phyloP scores from a whole-genome alignment of 306 rosid species.

The Carpinus viminea region DNA sequence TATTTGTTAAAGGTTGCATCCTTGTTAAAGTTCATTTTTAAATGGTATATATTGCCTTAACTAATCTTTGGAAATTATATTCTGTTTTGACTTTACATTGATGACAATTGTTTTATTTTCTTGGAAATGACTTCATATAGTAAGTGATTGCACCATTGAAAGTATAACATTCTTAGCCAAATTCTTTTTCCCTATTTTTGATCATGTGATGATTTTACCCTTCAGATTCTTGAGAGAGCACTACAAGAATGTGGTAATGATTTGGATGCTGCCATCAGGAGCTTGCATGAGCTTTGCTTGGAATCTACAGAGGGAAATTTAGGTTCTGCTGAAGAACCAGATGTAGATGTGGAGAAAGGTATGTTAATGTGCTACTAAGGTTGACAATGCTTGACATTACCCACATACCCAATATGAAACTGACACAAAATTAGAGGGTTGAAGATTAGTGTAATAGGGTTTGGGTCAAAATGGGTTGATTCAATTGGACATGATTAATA shows the following conservation, averaged over 20 bases:
- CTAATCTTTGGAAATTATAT: background rate
- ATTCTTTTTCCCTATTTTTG: background rate
- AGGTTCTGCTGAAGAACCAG: slow-evolving; percentile 34
- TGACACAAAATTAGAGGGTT: no score
- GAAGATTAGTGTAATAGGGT: no score
- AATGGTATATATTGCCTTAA: background rate
- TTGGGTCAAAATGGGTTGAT: no score
- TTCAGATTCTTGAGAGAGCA: slow-evolving; percentile 78
- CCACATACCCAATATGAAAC: no score
- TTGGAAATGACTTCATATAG: background rate
- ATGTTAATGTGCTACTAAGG: background rate
- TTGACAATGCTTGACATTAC: no score
- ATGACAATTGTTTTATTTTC: background rate
- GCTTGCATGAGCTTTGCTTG: slow-evolving; percentile 64
- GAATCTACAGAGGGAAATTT: slow-evolving; percentile 44
- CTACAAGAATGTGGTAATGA: slow-evolving; percentile 81
- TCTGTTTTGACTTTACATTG: background rate
- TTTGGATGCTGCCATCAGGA: slow-evolving; percentile 80
- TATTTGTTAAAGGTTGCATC: background rate
- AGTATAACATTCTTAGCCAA: background rate
- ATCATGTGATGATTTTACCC: slow-evolving; percentile 19
- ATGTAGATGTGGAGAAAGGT: slow-evolving; percentile 51
- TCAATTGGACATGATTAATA: no score
- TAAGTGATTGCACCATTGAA: background rate
- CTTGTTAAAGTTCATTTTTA: background rate